These are phyloP conservation scores for Aspergillus persii DNA, from an alignment of 2,329 filamentous ascomycete genomes.

Conservation along the genomic window DNA sequence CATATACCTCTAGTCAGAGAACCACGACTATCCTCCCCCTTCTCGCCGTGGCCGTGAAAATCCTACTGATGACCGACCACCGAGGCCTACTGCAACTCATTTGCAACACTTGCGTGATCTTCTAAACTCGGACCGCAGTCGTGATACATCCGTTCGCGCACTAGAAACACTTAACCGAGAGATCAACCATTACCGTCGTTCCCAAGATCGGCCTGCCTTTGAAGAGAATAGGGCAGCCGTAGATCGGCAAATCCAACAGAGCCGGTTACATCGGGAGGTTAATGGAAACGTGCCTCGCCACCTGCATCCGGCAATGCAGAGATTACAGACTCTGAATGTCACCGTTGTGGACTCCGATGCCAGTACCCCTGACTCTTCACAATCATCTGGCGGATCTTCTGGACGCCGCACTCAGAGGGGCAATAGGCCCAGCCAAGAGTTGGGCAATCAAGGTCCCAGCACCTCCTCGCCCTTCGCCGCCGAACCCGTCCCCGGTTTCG, in stretches of 20 bases:
- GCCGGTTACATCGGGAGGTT: slow-evolving; percentile 15
- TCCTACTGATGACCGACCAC: slow-evolving; percentile 23
- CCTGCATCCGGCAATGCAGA: slow-evolving; percentile 12
- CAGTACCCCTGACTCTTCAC: slow-evolving; percentile 14
- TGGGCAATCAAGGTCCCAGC: slow-evolving; percentile 16
- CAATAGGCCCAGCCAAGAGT: slow-evolving; percentile 13
- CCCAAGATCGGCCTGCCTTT: slow-evolving; percentile 22
- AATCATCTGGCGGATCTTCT: slow-evolving; percentile 15
- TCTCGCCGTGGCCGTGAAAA: slow-evolving; percentile 29
- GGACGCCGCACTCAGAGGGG: slow-evolving; percentile 23
- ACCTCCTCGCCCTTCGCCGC: slow-evolving; percentile 23
- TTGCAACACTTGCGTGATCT: slow-evolving; percentile 40
- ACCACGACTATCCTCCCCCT: slow-evolving; percentile 43
- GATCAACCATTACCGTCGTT: slow-evolving; percentile 31
- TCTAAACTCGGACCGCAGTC: slow-evolving; percentile 36
- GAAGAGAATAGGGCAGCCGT: slow-evolving; percentile 26
- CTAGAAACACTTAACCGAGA: slow-evolving; percentile 42
- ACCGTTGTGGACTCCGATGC: slow-evolving; percentile 18
- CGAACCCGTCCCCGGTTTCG: slow-evolving; percentile 24
- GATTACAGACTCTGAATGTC: slow-evolving; percentile 12
- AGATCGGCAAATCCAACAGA: slow-evolving; percentile 26
- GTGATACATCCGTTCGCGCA: slow-evolving; percentile 30
- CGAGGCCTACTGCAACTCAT: slow-evolving; percentile 23
- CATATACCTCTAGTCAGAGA: slow-evolving; percentile 36
- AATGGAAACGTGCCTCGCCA: slow-evolving; percentile 15